Base-by-base conservation (phyloP, 345 rosid genomes). In the Populus alba region DNA sequence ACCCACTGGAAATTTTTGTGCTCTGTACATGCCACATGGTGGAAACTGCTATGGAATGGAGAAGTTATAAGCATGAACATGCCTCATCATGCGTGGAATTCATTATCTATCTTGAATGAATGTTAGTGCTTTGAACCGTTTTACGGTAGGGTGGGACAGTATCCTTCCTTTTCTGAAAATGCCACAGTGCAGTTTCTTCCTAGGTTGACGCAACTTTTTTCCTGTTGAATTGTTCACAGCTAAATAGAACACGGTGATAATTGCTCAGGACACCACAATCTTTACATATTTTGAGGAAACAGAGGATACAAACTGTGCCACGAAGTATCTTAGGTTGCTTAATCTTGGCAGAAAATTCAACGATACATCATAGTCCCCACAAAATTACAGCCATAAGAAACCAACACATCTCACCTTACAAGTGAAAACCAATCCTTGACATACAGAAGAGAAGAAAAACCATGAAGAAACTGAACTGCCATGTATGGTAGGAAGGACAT, bases 301-400 rank as follows among this genome's bases (percentile, higher is more conserved):
- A 66, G 70, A 38, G 18, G 76, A 43, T 49, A 63, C 78, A 71
- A 33, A 35, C 67, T 39, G 55, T 25, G 74, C 78, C 12, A 31
- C 66, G 43, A 8, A 66, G 45, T 38, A 74, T 71, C 76, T 39
- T 10, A 45, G 29, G 68, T 68, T 68, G 75, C 70, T 68, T 61
- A 69, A 67, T 80, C 53, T 31, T 69, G 38, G 6, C 6, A 37
- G 22, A 35, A 66, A 75, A 53, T 49, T 63, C 25, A 70, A 39
- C 3, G 53, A 22, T 38, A 43, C 74, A 72, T 43, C 63, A 63
- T 2, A 11, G n/a, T 55, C 8, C 75, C 70, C 68, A 69, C 66
- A 55, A 39, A 65, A 77, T 62, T 18, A 31, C 37, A 53, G 43
- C 67, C 61, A 45, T 12, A 51, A 15, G 23, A 70, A 71, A 38